Base-by-base conservation (phyloP, 2,329 filamentous ascomycete genomes). In the Basipetospora chlamydospora region DNA sequence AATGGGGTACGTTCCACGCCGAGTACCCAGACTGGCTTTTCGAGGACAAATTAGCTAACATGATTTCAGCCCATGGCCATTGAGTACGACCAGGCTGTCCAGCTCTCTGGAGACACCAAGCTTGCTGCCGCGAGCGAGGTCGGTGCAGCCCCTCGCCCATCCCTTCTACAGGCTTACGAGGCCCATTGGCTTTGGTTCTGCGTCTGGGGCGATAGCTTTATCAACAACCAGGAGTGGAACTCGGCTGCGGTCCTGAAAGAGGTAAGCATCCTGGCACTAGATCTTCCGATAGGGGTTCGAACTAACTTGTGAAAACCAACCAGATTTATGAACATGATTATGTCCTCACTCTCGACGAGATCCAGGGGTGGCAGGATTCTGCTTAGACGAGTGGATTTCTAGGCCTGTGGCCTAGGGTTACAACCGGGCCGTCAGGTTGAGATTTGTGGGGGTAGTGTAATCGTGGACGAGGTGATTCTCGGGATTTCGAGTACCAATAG, bases 131-230 rank as follows among this genome's bases (percentile, higher is more conserved):
- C 63, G 1, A 47, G 62, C 5, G 64, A 68, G 43, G 58, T 66
- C 1, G 64, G 64, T 9, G 56, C 56, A 10, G 57, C 64, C 3
- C 63, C 64, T 33, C 53, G 59, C n/a, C 60, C 60, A 0, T 48
- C 49, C 1, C 49, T 53, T 28, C 47, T 66, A 3, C 49, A 57
- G 42, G 56, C 58, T 4, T 66, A 64, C 42, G 52, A 59, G 43
- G 57, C 62, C 0, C 56, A 66, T 42, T 67, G 64, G 64, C 49
- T 58, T 23, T 67, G 58, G 49, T 67, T 66, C 40, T 53, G 53
- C 25, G 58, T 63, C 5, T 67, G 64, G 64, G 49, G 50, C 9
- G 59, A 58, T 3, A 54, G 55, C 1, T 67, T 55, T 39, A 61
- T 66, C 43, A 53, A 55, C 39, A 58, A 58, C 20, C 48, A 52